phyloP scores from a whole-genome alignment of 768 basidiomycete species.

The Mycena epipterygia region DNA sequence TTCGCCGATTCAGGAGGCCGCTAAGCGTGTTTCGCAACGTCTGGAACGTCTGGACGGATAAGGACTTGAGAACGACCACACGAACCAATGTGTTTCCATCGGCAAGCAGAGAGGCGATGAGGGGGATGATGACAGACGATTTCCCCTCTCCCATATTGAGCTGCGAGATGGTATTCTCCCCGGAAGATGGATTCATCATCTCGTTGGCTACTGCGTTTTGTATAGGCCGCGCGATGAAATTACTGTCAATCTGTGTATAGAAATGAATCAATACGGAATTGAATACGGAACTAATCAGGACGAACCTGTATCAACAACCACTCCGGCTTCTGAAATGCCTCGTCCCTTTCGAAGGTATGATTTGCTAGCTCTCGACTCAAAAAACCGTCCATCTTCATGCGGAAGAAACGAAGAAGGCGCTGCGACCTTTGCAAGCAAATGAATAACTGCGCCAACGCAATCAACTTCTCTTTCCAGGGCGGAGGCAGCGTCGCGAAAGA shows the following conservation, averaged over 20 bases:
- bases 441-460: constrained; percentile 43
- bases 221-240: constrained; percentile 57
- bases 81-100: constrained; percentile 60
- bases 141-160: constrained; percentile 75
- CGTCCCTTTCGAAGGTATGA: constrained; percentile 22
- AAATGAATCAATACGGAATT: neutral
- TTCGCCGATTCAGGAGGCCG: constrained; percentile 59
- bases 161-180: constrained; percentile 57
- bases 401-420: constrained; percentile 46
- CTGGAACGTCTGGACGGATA: constrained; percentile 63
- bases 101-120: constrained; percentile 55
- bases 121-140: constrained; percentile 63
- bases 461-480: constrained; percentile 48
- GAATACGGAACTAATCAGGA: neutral
- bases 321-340: constrained; percentile 45
- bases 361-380: constrained; percentile 46
- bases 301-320: constrained; percentile 63
- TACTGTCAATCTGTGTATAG: constrained; percentile 56
- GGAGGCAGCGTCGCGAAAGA: constrained; percentile 31
- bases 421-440: constrained; percentile 54
- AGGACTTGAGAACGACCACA: constrained; percentile 64
- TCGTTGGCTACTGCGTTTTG: constrained; percentile 44
- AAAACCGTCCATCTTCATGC: constrained; percentile 43
- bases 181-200: constrained; percentile 50
- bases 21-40: constrained; percentile 58